Percentiles rank a stretch among this genome's conserved stretches.
Conservation (phyloP, 2,329 filamentous ascomycete species). For the Cercospora sesami region DNA sequence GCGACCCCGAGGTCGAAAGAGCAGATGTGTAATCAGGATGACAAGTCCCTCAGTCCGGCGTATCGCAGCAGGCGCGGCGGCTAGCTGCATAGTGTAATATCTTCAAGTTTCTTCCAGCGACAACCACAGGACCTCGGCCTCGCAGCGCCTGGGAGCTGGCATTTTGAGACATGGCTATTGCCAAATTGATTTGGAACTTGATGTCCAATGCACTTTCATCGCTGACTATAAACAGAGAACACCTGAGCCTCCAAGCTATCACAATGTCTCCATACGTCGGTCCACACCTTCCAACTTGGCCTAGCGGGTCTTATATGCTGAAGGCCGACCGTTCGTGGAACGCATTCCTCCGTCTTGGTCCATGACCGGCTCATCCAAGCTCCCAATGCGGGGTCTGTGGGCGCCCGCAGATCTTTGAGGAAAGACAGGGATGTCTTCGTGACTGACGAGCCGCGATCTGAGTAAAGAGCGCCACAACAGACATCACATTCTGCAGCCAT, state of each 20-base stretch:
- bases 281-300: neutral
- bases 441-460: neutral
- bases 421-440: neutral
- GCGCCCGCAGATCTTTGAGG: constrained; percentile 3
- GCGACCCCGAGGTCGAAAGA: neutral
- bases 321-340: constrained; percentile 4
- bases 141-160: neutral
- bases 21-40: neutral
- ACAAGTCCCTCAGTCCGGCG: neutral
- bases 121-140: neutral
- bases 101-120: neutral
- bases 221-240: neutral
- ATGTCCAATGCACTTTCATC: neutral
- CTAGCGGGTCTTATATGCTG: neutral
- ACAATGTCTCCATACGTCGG: neutral
- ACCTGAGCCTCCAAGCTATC: neutral
- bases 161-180: neutral
- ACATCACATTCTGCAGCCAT: neutral
- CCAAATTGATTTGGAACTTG: neutral
- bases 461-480: neutral
- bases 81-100: neutral
- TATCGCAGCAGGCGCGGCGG: neutral
- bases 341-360: constrained; percentile 2
- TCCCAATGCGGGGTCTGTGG: neutral
- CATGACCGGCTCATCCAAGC: neutral